phyloP scores from a whole-genome alignment of 1,284 basidiomycete genomes.

The Kwoniella shivajii region DNA sequence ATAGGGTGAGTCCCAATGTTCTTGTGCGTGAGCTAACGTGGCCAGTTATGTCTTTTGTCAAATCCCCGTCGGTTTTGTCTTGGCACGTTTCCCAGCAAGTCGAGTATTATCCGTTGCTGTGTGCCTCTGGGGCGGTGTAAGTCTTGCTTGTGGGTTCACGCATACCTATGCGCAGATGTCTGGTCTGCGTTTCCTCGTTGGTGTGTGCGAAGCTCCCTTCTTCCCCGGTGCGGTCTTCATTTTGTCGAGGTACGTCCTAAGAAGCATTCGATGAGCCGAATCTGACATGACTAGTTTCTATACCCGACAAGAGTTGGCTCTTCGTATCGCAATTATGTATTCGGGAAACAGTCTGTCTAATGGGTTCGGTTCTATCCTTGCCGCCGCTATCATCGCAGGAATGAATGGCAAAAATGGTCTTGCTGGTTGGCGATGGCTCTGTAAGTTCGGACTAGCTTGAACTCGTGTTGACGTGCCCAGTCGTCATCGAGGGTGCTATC shows the following conservation, averaged over 20 bases:
- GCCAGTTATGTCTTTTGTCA: slow-evolving; percentile 39
- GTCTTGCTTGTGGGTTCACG: slow-evolving; percentile 16
- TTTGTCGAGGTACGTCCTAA: no score
- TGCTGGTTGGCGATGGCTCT: slow-evolving; percentile 12
- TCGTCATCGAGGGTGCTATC: slow-evolving; percentile 26
- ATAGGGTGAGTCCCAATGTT: neutral
- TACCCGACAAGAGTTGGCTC: slow-evolving; percentile 23
- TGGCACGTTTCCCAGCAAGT: slow-evolving; percentile 38
- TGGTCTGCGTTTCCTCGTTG: slow-evolving; percentile 25
- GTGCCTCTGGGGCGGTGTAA: slow-evolving; percentile 22
- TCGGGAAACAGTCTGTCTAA: slow-evolving; percentile 24
- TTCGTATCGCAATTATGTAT: slow-evolving; percentile 24
- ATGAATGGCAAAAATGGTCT: slow-evolving; percentile 11
- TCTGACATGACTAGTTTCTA: no score
- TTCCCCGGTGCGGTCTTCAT: slow-evolving; percentile 29
- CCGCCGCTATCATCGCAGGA: slow-evolving; percentile 28
- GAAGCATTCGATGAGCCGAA: no score
- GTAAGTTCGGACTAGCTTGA: neutral
- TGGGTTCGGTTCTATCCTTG: slow-evolving; percentile 40
- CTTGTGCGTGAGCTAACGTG: neutral
- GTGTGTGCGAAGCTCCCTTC: slow-evolving; percentile 35
- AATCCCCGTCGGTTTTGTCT: slow-evolving; percentile 39
- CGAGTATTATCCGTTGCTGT: slow-evolving; percentile 16
- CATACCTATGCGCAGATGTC: slow-evolving; percentile 23
- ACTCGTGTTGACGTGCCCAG: neutral